Evolutionary conservation across 352 stramenopile species (phyloP).

Genomic region (Albugo laibachii): DNA sequence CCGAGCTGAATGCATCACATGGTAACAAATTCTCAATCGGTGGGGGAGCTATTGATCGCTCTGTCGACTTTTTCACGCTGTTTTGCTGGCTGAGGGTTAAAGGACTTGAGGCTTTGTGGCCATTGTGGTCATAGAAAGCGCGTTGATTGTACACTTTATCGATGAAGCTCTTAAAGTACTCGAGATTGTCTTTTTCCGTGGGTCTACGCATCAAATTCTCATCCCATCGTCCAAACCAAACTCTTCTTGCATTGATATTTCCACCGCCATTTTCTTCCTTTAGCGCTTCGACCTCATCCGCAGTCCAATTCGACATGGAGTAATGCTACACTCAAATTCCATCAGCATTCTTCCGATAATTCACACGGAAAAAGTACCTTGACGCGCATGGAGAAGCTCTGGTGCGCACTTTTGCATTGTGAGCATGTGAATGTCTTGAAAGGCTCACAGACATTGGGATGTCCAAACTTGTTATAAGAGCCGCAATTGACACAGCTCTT

Average conservation of each 20-base stretch:
- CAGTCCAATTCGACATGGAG: conserved; percentile 89
- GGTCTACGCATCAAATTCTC: conserved; percentile 46
- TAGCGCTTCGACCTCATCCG: conserved; percentile 79
- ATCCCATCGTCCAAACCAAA: conserved; percentile 79
- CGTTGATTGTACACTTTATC: conserved; percentile 69
- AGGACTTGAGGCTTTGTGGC: neutral
- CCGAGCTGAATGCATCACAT: neutral
- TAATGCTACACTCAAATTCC: neutral
- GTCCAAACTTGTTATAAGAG: conserved; percentile 80
- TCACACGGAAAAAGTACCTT: conserved; percentile 25
- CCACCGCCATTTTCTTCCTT: conserved; percentile 70
- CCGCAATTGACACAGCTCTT: conserved; percentile 73
- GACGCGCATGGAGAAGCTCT: conserved; percentile 87
- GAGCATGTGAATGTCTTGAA: conserved; percentile 87
- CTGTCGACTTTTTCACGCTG: neutral
- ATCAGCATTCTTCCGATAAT: neutral
- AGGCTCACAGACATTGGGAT: conserved; percentile 85
- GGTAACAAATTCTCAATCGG: neutral
- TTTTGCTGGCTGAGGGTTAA: neutral
- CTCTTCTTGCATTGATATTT: conserved; percentile 62
- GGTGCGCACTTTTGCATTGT: conserved; percentile 88
- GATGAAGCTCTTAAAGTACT: conserved; percentile 78
- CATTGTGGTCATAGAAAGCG: conserved; percentile 46
- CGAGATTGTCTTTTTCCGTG: conserved; percentile 44
- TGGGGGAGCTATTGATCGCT: neutral